These are phyloP conservation scores for Aphanomyces cochlioides DNA, from an alignment of 352 stramenopile genomes.

Conservation along the genomic window DNA sequence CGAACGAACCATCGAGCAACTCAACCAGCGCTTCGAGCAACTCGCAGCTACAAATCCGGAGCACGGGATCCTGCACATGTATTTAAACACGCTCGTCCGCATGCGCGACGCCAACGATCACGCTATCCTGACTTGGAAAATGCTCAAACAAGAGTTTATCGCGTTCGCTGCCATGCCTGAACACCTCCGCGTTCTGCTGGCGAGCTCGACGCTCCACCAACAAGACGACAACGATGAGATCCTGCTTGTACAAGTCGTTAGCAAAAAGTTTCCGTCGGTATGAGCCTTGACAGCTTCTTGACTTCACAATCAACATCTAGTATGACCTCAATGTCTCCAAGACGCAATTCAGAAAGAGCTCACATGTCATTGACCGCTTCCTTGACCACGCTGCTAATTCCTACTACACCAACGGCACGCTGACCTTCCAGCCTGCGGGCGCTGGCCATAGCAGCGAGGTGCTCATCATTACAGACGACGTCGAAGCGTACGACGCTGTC, in stretches of 20 bases:
- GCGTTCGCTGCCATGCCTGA: constrained; percentile 6
- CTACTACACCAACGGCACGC: constrained; percentile 43
- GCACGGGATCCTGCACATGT: constrained; percentile 35
- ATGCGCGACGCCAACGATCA: constrained; percentile 12
- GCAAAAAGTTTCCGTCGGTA: constrained; percentile 60
- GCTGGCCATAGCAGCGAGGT: constrained; percentile 43
- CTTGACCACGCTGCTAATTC: constrained; percentile 37
- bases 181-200: constrained; percentile 39
- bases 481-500: constrained; percentile 52
- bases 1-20: constrained; percentile 35
- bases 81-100: constrained; percentile 42
- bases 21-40: constrained; percentile 42
- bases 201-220: constrained; percentile 45
- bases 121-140: background rate
- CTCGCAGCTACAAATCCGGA: constrained; percentile 41
- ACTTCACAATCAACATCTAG: constrained; percentile 24
- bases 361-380: constrained; percentile 50
- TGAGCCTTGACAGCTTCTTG: background rate
- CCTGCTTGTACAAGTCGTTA: constrained; percentile 45
- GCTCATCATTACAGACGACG: constrained; percentile 56
- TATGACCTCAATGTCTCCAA: constrained; percentile 54
- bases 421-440: constrained; percentile 42
- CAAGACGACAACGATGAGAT: constrained; percentile 41
- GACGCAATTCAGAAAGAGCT: constrained; percentile 48
- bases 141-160: background rate